Evolutionary conservation across 345 rosid species (phyloP).

Genomic region (Laguncularia racemosa): DNA sequence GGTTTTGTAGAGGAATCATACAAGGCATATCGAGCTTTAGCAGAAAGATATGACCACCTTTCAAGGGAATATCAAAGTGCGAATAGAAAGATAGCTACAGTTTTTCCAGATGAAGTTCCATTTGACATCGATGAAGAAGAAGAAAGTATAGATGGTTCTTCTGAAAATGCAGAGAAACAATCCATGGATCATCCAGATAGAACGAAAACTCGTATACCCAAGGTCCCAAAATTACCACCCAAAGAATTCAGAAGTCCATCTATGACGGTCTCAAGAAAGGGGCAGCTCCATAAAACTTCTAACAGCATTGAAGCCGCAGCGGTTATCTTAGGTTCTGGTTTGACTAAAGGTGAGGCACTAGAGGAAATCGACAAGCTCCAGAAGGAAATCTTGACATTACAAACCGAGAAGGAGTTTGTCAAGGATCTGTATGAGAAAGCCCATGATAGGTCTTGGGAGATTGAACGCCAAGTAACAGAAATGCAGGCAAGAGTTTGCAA

Average conservation of each 20-base stretch:
- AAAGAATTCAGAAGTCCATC: conserved; percentile 38
- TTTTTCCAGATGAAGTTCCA: conserved; percentile 14
- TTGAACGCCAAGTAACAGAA: conserved; percentile 50
- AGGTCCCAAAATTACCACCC: conserved; percentile 35
- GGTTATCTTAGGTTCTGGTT: conserved; percentile 32
- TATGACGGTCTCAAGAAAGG: conserved; percentile 25
- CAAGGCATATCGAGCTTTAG: conserved; percentile 15
- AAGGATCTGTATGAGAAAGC: conserved; percentile 48
- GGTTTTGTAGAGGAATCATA: conserved; percentile 14
- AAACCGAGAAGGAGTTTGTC: conserved; percentile 70
- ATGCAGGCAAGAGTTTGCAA: conserved; percentile 47
- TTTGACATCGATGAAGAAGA: conserved; percentile 8
- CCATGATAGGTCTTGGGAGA: conserved; percentile 40
- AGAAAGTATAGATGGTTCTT: neutral
- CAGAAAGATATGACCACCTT: conserved; percentile 16
- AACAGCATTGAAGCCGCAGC: conserved; percentile 20
- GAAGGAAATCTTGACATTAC: conserved; percentile 59
- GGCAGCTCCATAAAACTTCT: conserved; percentile 23
- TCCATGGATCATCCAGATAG: conserved; percentile 4
- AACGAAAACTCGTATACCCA: conserved; percentile 29
- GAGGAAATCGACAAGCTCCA: conserved; percentile 59
- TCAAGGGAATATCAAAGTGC: conserved; percentile 18
- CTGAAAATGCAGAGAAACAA: too few species aligned
- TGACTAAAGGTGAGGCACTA: conserved; percentile 47
- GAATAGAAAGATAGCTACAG: conserved; percentile 14